Conservation (phyloP, 768 basidiomycete species). For the Clavulina sp. region DNA sequence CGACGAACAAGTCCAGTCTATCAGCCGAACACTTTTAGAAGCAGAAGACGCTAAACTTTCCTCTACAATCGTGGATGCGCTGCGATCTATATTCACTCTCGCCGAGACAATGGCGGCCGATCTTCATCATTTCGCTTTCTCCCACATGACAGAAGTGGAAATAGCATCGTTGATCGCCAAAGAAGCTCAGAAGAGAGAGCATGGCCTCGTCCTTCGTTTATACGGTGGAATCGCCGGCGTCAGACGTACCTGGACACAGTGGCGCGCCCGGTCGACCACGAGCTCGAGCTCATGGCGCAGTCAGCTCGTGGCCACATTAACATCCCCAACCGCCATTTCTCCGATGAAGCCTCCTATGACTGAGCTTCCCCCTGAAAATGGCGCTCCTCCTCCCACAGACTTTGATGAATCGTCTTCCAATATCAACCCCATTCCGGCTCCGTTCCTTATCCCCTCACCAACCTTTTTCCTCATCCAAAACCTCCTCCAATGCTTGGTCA, state of each 20-base stretch:
- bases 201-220: neutral
- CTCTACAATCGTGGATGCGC: neutral
- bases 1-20: neutral
- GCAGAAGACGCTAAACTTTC: neutral
- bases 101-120: neutral
- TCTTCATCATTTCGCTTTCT: neutral
- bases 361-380: neutral
- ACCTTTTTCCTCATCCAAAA: conserved; percentile 4
- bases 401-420: neutral
- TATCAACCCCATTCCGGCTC: neutral
- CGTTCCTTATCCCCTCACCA: conserved; percentile 2
- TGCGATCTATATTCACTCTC: conserved; percentile 1
- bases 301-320: neutral
- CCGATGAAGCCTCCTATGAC: neutral
- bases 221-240: conserved; percentile 2
- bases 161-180: neutral
- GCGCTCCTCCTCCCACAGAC: neutral
- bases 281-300: neutral
- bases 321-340: neutral
- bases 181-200: conserved; percentile 3
- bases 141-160: neutral
- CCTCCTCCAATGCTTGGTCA: conserved; percentile 1
- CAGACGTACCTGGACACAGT: neutral
- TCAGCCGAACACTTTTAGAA: neutral
- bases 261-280: neutral